Base-by-base conservation (phyloP, 1,139 yeast genomes). In the Nakaseomyces delphensis region DNA sequence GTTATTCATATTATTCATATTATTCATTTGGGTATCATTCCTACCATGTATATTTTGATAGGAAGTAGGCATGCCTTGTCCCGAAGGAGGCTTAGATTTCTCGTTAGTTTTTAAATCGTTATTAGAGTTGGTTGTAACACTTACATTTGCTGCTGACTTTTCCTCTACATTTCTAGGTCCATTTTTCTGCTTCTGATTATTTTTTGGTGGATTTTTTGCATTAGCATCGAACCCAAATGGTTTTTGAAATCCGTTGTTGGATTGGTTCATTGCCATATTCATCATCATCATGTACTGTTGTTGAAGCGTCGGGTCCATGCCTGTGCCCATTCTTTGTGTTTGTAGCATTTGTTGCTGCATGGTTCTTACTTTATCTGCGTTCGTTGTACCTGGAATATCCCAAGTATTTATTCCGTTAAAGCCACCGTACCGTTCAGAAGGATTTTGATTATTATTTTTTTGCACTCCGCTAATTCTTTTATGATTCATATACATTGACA, bases 231-330 rank as follows among this genome's bases (percentile, higher is more conserved):
- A 18, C 23, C 11, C 23, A 10, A 7, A 13, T 8, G n/a, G 35
- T 5, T 31, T 31, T 4, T n/a, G 23, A 18, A 19, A 21, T 20
- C 31, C 18, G 3, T 10, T 9, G 13, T 10, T 18, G 4, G 15
- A 4, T 29, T 38, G 33, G 15, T 36, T 36, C 39, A 36, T 36
- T 32, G 25, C 14, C 31, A 36, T 24, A 13, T 25, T 36, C 39
- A 36, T 36, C 39, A 25, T 36, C 39, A 36, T 36, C 20, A 36
- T 9, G 16, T 36, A 36, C 15, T 38, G 40, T 13, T 38, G 40
- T 19, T 20, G 40, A 28, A 20, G 28, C 18, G 10, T 18, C 3
- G 30, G 36, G 20, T 29, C 38, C 32, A 15, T 31, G 9, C 37
- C 37, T 20, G 35, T 36, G 8, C 35, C 35, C 20, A 31, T 16